Percentiles rank a stretch among this genome's conserved stretches.
phyloP scores from a whole-genome alignment of 768 basidiomycete species.

The Mycena filopes region DNA sequence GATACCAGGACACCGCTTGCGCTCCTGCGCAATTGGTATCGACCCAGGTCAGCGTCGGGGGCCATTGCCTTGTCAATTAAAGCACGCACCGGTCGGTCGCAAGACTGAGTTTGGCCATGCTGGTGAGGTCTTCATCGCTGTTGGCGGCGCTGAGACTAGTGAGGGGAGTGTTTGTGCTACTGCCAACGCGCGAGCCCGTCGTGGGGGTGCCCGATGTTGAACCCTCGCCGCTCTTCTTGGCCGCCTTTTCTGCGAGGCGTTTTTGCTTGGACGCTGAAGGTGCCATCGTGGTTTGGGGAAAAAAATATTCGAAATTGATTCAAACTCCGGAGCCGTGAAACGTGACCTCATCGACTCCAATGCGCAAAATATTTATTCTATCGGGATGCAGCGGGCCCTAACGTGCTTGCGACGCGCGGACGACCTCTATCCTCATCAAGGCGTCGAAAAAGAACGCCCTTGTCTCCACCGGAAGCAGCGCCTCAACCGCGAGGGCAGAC shows the following conservation, averaged over 20 bases:
- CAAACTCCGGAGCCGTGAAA: conserved; percentile 15
- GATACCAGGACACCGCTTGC: conserved; percentile 93
- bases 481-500: too few relatives aligned
- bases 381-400: too few relatives aligned
- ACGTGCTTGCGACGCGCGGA: too few relatives aligned
- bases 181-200: conserved; percentile 70
- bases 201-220: conserved; percentile 69
- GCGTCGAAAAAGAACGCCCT: too few relatives aligned
- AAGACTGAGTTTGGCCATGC: conserved; percentile 85
- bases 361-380: too few relatives aligned
- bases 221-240: conserved; percentile 69
- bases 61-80: neutral
- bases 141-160: conserved; percentile 84
- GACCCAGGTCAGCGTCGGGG: conserved; percentile 17
- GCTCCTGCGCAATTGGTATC: conserved; percentile 61
- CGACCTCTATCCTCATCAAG: too few relatives aligned
- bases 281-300: conserved; percentile 57
- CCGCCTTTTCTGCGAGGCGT: conserved; percentile 93
- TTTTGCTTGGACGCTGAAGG: conserved; percentile 92
- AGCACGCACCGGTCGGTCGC: conserved; percentile 85
- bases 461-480: too few relatives aligned
- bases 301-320: conserved; percentile 20
- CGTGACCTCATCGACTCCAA: conserved; percentile 14
- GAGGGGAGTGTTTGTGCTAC: conserved; percentile 79
- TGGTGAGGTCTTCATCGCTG: conserved; percentile 80